Conservation (phyloP, 805 yeast genomes). For the Zygoascus biomembranicola region DNA sequence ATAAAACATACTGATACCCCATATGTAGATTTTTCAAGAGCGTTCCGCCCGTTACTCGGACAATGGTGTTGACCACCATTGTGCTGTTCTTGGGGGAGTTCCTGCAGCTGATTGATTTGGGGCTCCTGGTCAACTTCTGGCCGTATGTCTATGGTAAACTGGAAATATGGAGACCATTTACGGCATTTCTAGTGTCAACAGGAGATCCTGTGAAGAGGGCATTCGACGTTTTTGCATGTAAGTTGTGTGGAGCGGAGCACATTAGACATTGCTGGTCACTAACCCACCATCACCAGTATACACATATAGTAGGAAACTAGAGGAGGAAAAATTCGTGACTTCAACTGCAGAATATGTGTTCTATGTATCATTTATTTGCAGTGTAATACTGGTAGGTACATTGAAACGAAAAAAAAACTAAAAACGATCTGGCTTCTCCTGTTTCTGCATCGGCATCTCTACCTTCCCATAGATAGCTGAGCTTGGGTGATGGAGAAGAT, state of each 20-base stretch:
- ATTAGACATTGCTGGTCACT: not conserved
- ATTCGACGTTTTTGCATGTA: conserved; percentile 15
- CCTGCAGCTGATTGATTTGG: conserved; percentile 1
- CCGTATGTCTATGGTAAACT: conserved; percentile 6
- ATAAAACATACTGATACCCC: not conserved
- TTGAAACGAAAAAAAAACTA: not conserved
- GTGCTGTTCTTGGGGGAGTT: conserved; percentile 9
- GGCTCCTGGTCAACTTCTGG: conserved; percentile 12
- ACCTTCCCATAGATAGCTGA: conserved; percentile 23
- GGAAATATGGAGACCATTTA: conserved; percentile 20
- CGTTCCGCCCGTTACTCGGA: conserved; percentile 20
- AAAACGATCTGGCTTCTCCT: conserved; percentile 17
- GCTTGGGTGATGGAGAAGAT: conserved; percentile 31
- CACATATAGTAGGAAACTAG: conserved; percentile 16
- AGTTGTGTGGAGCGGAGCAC: conserved; percentile 1
- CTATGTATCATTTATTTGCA: conserved; percentile 17
- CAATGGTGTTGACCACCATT: conserved; percentile 9
- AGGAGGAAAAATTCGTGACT: conserved; percentile 14
- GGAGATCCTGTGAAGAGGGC: conserved; percentile 15
- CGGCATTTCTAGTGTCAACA: conserved; percentile 14
- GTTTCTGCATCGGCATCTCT: conserved; percentile 27
- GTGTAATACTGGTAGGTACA: conserved; percentile 17
- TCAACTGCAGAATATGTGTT: conserved; percentile 19
- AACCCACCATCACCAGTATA: conserved; percentile 11
- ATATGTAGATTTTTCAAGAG: conserved; percentile 10